A percentile compares a stretch with the other conserved stretches of the same genome.
phyloP scores from a whole-genome alignment of 495 filamentous ascomycete species.

The Glonium stellatum region DNA sequence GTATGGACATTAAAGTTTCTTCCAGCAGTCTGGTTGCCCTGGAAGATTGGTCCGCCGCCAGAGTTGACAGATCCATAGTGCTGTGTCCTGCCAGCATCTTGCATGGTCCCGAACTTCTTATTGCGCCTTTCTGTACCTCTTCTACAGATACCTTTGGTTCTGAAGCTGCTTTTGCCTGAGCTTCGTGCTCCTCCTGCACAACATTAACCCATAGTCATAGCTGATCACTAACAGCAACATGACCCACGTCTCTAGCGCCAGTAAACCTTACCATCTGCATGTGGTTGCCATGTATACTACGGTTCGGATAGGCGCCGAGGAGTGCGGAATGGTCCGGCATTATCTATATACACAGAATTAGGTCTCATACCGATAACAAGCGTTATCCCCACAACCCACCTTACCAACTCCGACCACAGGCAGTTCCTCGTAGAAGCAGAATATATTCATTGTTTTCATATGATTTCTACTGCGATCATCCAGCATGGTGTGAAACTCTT shows the following conservation, averaged over 20 bases:
- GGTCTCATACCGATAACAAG: background rate
- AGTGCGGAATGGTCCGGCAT: constrained; percentile 19
- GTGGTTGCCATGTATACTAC: constrained; percentile 16
- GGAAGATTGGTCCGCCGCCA: too few species aligned
- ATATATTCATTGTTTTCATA: constrained; percentile 1
- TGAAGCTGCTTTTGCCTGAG: too few species aligned
- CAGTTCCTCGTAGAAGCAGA: constrained; percentile 20
- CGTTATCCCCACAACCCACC: background rate
- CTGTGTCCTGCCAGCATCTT: too few species aligned
- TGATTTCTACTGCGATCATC: background rate
- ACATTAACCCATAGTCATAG: background rate
- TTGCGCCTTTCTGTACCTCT: too few species aligned
- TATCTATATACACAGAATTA: constrained; percentile 2
- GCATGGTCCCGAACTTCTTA: too few species aligned
- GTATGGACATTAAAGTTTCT: too few species aligned
- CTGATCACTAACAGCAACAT: background rate
- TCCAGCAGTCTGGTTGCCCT: too few species aligned
- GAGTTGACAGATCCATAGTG: too few species aligned
- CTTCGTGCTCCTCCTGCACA: background rate
- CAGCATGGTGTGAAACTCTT: constrained; percentile 21
- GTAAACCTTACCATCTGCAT: constrained; percentile 18
- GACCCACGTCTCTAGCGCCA: constrained; percentile 7
- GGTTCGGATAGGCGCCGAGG: constrained; percentile 2
- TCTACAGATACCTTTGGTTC: too few species aligned
- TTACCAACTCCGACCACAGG: constrained; percentile 2